Evolutionary conservation across 2,329 filamentous ascomycete species (phyloP), one percentile per base, ranked within the genome.

Genomic region (Aspergillus fumigatiaffinis): DNA sequence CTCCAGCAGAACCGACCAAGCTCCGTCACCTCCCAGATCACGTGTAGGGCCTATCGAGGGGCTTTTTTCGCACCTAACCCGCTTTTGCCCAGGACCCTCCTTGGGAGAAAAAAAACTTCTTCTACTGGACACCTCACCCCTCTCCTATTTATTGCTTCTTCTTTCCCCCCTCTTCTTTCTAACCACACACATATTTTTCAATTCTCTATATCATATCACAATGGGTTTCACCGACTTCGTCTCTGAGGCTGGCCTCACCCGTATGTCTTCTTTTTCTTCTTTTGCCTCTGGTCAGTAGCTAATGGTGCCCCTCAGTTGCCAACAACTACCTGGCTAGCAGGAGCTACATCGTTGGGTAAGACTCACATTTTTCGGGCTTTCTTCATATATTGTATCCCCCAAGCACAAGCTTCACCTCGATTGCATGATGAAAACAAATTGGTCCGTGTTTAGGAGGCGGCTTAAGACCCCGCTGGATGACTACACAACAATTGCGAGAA

Each of bases 371-470:
- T 64, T 54, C 70, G 59, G 63, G 60, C 55, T 55, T 59, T 59
- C 57, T 47, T 59, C 61, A 63, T 62, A 21, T 17, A 29, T 20
- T 10, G 50, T 47, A 51, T 60, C 41, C 8, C 35, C 21, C 23
- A 17, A 41, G 32, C 41, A 28, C 53, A 42, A 51, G 29, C 46
- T 56, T 28, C 60, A 60, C 55, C 61, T 62, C 65, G 63, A 64
- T 76, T 73, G 68, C 68, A 83, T 89, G 89, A 92, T 92, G 90
- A 92, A 83, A 89, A 83, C 59, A 82, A 82, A 87, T 92, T 92
- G 89, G 90, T 93, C 90, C 90, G 89, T 93, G 90, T 94, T 93
- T 87, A 90, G 85, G 89, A 93, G 88, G 87, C 87, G 88, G 85
- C 84, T 91, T 90, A 93, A 93, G 89, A 92, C 89, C 82, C 90